phyloP scores from a whole-genome alignment of 768 basidiomycete genomes.

The Suillus spraguei region DNA sequence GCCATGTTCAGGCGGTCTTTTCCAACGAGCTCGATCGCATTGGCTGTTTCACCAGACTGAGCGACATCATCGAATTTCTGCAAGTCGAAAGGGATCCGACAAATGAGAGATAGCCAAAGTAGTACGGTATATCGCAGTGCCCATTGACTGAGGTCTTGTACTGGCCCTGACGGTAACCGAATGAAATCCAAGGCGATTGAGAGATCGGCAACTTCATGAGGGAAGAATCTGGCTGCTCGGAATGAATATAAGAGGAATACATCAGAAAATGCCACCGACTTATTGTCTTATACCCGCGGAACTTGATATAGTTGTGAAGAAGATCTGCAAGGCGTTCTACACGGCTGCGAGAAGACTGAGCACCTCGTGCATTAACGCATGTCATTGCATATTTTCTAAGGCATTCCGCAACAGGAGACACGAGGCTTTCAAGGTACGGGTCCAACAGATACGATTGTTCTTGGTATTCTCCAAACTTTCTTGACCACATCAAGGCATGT shows the following conservation, averaged over 20 bases:
- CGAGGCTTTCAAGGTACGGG: constrained; percentile 79
- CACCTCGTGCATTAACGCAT: constrained; percentile 33
- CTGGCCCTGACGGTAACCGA: constrained; percentile 45
- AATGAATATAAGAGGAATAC: constrained; percentile 19
- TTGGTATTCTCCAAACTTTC: constrained; percentile 85
- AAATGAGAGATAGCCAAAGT: constrained; percentile 92
- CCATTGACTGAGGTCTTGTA: constrained; percentile 60
- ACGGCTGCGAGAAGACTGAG: constrained; percentile 37
- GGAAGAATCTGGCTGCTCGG: constrained; percentile 83
- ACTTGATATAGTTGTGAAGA: constrained; percentile 83
- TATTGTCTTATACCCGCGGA: constrained; percentile 88
- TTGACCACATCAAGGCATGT: constrained; percentile 1
- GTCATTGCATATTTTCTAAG: constrained; percentile 58
- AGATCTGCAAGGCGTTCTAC: constrained; percentile 58
- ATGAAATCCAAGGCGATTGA: constrained; percentile 73
- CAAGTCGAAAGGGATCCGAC: constrained; percentile 92
- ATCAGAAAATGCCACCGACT: constrained; percentile 52
- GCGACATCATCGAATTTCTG: constrained; percentile 76
- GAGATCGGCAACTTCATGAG: constrained; percentile 86
- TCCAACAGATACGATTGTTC: constrained; percentile 93
- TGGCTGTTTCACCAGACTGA: constrained; percentile 54
- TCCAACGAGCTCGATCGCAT: constrained; percentile 56
- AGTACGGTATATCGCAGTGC: constrained; percentile 80
- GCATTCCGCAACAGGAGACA: constrained; percentile 69
- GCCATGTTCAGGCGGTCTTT: constrained; percentile 61